Conservation (phyloP, 2,329 filamentous ascomycete genomes). For the Aspergillus quadricinctus region DNA sequence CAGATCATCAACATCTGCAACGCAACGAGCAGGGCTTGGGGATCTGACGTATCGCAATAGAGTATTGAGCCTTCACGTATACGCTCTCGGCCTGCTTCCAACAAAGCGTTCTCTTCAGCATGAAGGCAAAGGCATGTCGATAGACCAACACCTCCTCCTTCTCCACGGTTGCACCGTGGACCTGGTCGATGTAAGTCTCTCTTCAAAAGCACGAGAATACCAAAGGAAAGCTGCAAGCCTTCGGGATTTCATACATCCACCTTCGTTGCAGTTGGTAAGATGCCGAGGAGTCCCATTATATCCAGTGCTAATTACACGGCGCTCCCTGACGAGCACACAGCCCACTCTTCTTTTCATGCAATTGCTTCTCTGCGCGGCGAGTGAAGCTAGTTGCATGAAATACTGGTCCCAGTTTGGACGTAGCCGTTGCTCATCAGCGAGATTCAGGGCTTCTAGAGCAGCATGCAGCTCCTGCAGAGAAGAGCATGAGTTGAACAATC, state of each 20-base stretch:
- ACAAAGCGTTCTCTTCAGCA: slow-evolving; percentile 92
- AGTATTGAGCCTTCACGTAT: slow-evolving; percentile 77
- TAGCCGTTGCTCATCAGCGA: slow-evolving; percentile 73
- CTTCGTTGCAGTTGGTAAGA: slow-evolving; percentile 84
- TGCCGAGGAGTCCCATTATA: slow-evolving; percentile 97
- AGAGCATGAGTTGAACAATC: slow-evolving; percentile 77
- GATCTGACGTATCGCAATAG: slow-evolving; percentile 74
- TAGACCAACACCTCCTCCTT: slow-evolving; percentile 66
- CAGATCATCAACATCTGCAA: slow-evolving; percentile 3
- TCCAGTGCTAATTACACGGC: slow-evolving; percentile 86
- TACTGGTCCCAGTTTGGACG: slow-evolving; percentile 94
- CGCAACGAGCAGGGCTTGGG: neutral
- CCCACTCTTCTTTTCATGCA: slow-evolving; percentile 98
- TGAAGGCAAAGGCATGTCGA: slow-evolving; percentile 94
- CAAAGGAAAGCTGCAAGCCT: neutral
- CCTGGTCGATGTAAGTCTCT: slow-evolving; percentile 30
- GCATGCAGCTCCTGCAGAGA: slow-evolving; percentile 67
- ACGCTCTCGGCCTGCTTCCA: slow-evolving; percentile 89
- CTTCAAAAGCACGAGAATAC: neutral
- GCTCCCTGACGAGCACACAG: slow-evolving; percentile 82
- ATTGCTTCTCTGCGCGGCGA: slow-evolving; percentile 86
- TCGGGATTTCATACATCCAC: slow-evolving; percentile 60
- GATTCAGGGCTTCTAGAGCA: slow-evolving; percentile 68
- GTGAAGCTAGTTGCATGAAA: slow-evolving; percentile 93
- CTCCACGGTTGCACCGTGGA: slow-evolving; percentile 73